Base-by-base conservation (phyloP, 2,329 filamentous ascomycete genomes). In the Colletotrichum spaethianum region DNA sequence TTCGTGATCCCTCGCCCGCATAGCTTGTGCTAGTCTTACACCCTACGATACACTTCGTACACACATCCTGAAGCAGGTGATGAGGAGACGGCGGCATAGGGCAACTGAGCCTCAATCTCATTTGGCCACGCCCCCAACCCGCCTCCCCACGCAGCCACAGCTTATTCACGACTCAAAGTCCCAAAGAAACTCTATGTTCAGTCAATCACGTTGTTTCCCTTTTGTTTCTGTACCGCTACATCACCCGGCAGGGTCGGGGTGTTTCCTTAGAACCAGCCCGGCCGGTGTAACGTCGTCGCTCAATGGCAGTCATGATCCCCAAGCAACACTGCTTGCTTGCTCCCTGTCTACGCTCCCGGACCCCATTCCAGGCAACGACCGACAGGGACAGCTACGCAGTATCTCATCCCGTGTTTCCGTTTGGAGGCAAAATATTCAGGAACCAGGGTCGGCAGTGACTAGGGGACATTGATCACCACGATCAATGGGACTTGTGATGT, bases 41-140 rank as follows among this genome's bases (percentile, higher is more conserved):
- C 57, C 42, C 18, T n/a, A 6, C 31, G 18, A 12, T 59, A 11
- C n/a, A 23, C 7, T 9, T n/a, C 16, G 38, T 9, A 56, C 31
- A 31, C 26, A 3, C 5, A n/a, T 28, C 50, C 31, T 18, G 4
- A 16, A 18, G 48, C 16, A 52, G 23, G 48, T 28, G 48, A 52
- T 52, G 48, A 18, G 26, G 14, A 16, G 14, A 60, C 16, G 20
- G 26, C 56, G 28, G 26, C 18, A 38, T 61, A 38, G 44, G 33
- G n/a, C 8, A 20, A 72, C 69, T 68, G 64, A 72, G 69, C 69
- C 64, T 72, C 57, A 46, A 67, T 57, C 63, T 44, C 55, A 57
- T 40, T 56, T 50, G 52, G 33, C 26, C 64, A 61, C 40, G 69
- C 52, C 64, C 33, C 42, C 59, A 40, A 20, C 50, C 36, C 46